A percentile compares a stretch with the other conserved stretches of the same genome.
phyloP scores from a whole-genome alignment of 352 stramenopile genomes.

The Globisporangium okanoganense region DNA sequence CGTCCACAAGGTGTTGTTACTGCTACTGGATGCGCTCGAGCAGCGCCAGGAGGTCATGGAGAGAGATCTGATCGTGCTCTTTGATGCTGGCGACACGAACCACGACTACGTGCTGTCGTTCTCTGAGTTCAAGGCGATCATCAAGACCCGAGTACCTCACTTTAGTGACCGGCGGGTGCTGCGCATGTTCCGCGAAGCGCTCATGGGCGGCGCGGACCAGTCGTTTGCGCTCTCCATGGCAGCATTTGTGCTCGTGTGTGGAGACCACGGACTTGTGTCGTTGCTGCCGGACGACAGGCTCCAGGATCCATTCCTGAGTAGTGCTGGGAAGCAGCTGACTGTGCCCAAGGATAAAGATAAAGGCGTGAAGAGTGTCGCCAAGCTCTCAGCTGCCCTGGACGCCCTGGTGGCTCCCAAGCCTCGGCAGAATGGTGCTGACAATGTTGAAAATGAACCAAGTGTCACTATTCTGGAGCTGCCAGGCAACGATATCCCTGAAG shows the following conservation, averaged over 20 bases:
- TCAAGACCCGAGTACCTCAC: conserved; percentile 42
- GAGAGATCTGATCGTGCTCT: conserved; percentile 44
- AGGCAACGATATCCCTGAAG: conserved; percentile 33
- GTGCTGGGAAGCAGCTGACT: not conserved
- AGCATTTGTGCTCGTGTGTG: conserved; percentile 65
- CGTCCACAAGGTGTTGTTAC: conserved; percentile 50
- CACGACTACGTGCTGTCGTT: conserved; percentile 69
- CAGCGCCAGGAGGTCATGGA: conserved; percentile 52
- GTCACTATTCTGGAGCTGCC: not conserved
- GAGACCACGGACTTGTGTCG: conserved; percentile 65
- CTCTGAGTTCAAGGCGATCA: conserved; percentile 64
- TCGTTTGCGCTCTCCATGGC: conserved; percentile 73
- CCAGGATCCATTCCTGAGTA: conserved; percentile 35
- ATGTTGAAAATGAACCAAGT: too few species aligned
- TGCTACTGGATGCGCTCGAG: conserved; percentile 58
- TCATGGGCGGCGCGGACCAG: conserved; percentile 58
- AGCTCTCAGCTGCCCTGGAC: conserved; percentile 2
- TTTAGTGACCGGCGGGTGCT: conserved; percentile 71
- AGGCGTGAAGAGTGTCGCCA: not conserved
- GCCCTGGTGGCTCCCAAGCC: conserved; percentile 6
- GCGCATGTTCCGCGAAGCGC: conserved; percentile 72
- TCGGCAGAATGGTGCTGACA: not conserved
- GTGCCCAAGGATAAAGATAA: not conserved
- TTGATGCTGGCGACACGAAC: conserved; percentile 61
- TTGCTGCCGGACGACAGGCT: conserved; percentile 59